Conservation (phyloP, 2,329 filamentous ascomycete genomes). For the Colletotrichum sp. region DNA sequence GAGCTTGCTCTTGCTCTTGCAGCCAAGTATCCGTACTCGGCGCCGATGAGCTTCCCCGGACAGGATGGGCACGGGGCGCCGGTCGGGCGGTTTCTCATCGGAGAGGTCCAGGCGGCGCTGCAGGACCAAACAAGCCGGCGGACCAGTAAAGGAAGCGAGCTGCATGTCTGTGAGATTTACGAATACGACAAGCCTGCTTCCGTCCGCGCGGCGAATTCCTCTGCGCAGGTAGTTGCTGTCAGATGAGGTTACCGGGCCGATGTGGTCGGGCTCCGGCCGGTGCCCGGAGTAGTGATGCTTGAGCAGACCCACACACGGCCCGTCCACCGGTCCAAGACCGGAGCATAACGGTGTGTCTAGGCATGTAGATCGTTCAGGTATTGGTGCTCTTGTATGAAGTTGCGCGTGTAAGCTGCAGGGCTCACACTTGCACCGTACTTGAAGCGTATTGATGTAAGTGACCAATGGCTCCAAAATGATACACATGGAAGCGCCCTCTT, state of each 20-base stretch:
- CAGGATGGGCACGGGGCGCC: background rate
- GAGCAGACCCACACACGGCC: background rate
- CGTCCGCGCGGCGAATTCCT: background rate
- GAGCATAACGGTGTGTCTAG: background rate
- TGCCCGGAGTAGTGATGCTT: background rate
- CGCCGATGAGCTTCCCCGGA: background rate
- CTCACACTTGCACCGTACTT: background rate
- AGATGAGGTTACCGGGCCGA: background rate
- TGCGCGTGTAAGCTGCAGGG: background rate
- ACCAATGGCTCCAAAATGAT: background rate
- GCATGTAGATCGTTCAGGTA: background rate
- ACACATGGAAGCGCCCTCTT: background rate
- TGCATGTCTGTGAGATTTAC: background rate
- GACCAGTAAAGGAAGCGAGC: background rate
- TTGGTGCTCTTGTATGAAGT: background rate
- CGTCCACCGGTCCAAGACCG: background rate
- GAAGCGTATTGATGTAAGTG: background rate
- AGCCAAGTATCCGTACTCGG: background rate
- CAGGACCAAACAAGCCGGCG: background rate
- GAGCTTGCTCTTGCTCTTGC: background rate
- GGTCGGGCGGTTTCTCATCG: background rate
- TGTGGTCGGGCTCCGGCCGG: background rate
- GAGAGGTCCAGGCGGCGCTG: background rate
- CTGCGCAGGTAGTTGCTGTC: background rate
- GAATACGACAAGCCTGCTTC: background rate